Conservation (phyloP, 768 basidiomycete species). For the Lyophyllum decastes region DNA sequence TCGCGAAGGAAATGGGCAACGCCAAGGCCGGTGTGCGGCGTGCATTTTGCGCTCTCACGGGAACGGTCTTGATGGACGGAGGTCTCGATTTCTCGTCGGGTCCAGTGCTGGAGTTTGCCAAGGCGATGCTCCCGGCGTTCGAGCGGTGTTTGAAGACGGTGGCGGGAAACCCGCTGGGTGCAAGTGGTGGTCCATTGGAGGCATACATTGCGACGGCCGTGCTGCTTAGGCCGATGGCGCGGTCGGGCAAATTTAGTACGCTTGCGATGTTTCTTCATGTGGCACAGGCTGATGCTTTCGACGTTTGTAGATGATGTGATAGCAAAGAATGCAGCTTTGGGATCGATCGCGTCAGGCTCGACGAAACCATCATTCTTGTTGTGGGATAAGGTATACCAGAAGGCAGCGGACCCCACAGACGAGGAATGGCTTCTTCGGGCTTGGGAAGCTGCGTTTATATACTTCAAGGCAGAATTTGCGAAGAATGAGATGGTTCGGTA, state of each 20-base stretch:
- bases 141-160: slow-evolving; percentile 72
- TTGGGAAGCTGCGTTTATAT: slow-evolving; percentile 46
- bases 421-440: slow-evolving; percentile 79
- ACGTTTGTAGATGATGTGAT: slow-evolving; percentile 41
- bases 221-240: slow-evolving; percentile 61
- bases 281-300: neutral
- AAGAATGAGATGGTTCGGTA: slow-evolving; percentile 62
- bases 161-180: slow-evolving; percentile 57
- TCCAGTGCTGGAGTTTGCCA: slow-evolving; percentile 53
- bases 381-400: slow-evolving; percentile 87
- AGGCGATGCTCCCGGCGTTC: slow-evolving; percentile 57
- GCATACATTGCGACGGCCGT: slow-evolving; percentile 78
- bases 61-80: slow-evolving; percentile 48
- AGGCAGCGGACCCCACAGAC: slow-evolving; percentile 59
- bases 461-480: slow-evolving; percentile 48
- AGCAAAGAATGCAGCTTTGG: slow-evolving; percentile 47
- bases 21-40: slow-evolving; percentile 62
- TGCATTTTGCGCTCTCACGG: slow-evolving; percentile 64
- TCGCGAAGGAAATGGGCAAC: slow-evolving; percentile 74
- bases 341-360: slow-evolving; percentile 44
- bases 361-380: slow-evolving; percentile 84
- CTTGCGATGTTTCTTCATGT: slow-evolving; percentile 6
- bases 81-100: slow-evolving; percentile 35
- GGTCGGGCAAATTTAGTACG: slow-evolving; percentile 55
- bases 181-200: slow-evolving; percentile 71